Percentiles rank a stretch among this genome's conserved stretches.
phyloP scores from a whole-genome alignment of 2,329 filamentous ascomycete genomes.

The Ascomycota sp. region DNA sequence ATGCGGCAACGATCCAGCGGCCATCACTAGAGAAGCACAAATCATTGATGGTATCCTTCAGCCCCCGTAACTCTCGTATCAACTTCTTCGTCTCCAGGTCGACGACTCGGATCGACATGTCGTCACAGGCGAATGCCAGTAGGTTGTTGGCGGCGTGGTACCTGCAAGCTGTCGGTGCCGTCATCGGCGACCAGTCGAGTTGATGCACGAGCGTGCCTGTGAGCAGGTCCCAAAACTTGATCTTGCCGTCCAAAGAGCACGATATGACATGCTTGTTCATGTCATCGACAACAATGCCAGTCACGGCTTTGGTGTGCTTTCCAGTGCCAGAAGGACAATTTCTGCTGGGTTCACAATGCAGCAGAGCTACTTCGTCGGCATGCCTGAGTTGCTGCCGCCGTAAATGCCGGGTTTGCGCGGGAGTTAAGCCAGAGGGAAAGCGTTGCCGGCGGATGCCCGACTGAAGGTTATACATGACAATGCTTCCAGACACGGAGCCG shows the following conservation, averaged over 20 bases:
- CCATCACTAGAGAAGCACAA: conserved; percentile 84
- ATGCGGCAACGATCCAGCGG: conserved; percentile 79
- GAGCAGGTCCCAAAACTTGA: conserved; percentile 97
- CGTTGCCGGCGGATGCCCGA: conserved; percentile 75
- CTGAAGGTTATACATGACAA: conserved; percentile 95
- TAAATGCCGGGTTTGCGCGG: conserved; percentile 56
- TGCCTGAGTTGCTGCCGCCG: conserved; percentile 43
- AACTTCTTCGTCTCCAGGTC: conserved; percentile 80
- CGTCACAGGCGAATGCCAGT: conserved; percentile 73
- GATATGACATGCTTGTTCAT: conserved; percentile 74
- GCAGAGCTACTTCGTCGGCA: conserved; percentile 33
- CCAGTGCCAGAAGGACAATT: conserved; percentile 34
- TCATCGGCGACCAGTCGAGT: conserved; percentile 61
- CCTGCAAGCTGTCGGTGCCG: conserved; percentile 52
- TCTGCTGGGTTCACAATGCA: conserved; percentile 23
- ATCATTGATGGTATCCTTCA: conserved; percentile 52
- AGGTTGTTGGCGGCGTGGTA: conserved; percentile 73
- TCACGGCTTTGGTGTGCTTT: conserved; percentile 64
- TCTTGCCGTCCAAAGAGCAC: conserved; percentile 71
- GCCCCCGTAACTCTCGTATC: conserved; percentile 83
- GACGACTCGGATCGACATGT: conserved; percentile 70
- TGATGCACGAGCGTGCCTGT: conserved; percentile 62
- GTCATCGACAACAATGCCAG: conserved; percentile 73
- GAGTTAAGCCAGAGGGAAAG: conserved; percentile 64
- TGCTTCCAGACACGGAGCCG: conserved; percentile 60